A percentile compares a stretch with the other conserved stretches of the same genome.
These are phyloP conservation scores for Talaromyces sp. DNA, from an alignment of 2,329 filamentous ascomycete genomes.

Conservation along the genomic window DNA sequence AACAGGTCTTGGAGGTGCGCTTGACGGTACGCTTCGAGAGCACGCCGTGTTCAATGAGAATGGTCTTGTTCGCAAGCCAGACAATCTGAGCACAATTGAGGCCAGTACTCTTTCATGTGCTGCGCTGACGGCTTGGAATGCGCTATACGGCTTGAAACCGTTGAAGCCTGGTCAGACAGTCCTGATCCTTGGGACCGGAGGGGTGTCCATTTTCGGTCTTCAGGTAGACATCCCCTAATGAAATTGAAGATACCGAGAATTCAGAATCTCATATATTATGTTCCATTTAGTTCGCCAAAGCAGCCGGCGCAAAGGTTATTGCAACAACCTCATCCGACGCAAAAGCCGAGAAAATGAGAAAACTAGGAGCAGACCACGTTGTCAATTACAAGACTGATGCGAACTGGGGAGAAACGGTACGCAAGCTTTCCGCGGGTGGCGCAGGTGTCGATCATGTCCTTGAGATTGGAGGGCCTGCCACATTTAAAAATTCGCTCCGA, in stretches of 20 bases:
- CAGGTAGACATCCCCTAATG: neutral
- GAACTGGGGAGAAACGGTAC: constrained; percentile 60
- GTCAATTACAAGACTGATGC: constrained; percentile 60
- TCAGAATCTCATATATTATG: neutral
- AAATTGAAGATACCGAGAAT: no score
- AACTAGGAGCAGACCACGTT: constrained; percentile 56
- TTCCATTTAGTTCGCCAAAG: constrained; percentile 43
- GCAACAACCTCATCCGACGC: constrained; percentile 57
- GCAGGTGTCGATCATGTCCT: constrained; percentile 61
- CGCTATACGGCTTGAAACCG: constrained; percentile 56
- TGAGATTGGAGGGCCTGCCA: constrained; percentile 65
- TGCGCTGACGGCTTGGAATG: constrained; percentile 64
- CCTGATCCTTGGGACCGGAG: constrained; percentile 60
- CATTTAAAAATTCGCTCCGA: constrained; percentile 55
- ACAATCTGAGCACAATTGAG: constrained; percentile 53
- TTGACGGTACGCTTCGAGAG: constrained; percentile 66
- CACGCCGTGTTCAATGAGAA: constrained; percentile 66
- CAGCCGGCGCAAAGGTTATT: constrained; percentile 54
- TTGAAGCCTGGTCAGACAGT: constrained; percentile 56
- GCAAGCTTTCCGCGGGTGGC: constrained; percentile 48
- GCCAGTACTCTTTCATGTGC: constrained; percentile 59
- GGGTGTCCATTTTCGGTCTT: constrained; percentile 57
- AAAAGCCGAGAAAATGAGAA: constrained; percentile 53
- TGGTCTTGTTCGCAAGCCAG: constrained; percentile 63
- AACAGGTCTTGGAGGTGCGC: constrained; percentile 64